Conservation (phyloP, 768 basidiomycete genomes). For the Lactarius sanguifluus region DNA sequence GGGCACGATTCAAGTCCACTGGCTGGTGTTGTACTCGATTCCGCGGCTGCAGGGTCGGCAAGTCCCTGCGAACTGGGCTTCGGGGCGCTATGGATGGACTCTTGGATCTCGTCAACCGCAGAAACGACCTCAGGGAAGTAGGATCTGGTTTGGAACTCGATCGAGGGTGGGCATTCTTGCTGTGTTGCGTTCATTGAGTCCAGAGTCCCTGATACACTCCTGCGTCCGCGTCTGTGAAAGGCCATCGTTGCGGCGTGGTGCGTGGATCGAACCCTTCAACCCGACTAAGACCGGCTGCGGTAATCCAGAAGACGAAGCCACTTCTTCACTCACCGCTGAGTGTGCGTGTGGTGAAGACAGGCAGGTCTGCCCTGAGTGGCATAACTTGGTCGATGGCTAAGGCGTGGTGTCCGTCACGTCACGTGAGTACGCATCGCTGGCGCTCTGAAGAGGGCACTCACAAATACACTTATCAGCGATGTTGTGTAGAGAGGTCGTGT, state of each 20-base stretch:
- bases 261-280: constrained; percentile 13
- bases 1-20: constrained; percentile 1
- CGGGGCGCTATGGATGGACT: not conserved
- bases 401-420: not conserved
- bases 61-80: not conserved
- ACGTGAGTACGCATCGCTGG: not conserved
- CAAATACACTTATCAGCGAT: not conserved
- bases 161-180: constrained; percentile 13
- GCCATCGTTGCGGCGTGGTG: not conserved
- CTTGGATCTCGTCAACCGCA: not conserved
- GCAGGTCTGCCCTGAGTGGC: constrained; percentile 11
- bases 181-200: not conserved
- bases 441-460: not conserved
- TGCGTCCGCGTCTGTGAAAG: not conserved
- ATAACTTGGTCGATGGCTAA: constrained; percentile 4
- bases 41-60: not conserved
- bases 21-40: not conserved
- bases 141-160: not conserved
- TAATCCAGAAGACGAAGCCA: not conserved
- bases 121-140: not conserved
- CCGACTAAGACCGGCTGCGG: not conserved
- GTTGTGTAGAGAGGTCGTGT: not conserved
- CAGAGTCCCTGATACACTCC: not conserved
- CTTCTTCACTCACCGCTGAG: not conserved
- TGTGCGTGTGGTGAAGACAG: constrained; percentile 14